A percentile compares a stretch with the other conserved stretches of the same genome.
Evolutionary conservation across 2,329 filamentous ascomycete genomes (phyloP).

Genomic region (Lizonia empirigonia): DNA sequence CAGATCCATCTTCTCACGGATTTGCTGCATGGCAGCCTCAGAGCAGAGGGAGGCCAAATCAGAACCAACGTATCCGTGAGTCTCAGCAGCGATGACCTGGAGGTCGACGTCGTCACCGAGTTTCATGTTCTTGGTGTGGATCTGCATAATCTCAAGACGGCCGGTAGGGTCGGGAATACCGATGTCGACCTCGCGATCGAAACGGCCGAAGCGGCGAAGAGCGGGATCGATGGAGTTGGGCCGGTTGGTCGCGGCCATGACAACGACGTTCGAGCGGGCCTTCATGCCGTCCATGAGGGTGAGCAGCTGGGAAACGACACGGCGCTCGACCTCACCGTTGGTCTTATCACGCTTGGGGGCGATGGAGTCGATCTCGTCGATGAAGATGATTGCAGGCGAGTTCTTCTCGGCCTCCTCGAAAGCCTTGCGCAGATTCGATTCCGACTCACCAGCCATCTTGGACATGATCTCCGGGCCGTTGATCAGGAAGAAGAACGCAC

Average conservation of each 20-base stretch:
- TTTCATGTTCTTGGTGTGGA: constrained; percentile 99
- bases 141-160: constrained; percentile 97
- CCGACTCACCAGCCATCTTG: constrained; percentile 99
- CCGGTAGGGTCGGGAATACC: constrained; percentile 97
- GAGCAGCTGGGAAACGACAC: constrained; percentile 94
- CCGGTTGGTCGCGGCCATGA: constrained; percentile 98
- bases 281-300: constrained; percentile 99
- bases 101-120: constrained; percentile 94
- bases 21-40: constrained; percentile 99
- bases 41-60: constrained; percentile 98
- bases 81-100: constrained; percentile 95
- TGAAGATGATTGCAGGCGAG: constrained; percentile 98
- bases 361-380: constrained; percentile 99
- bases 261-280: constrained; percentile 95
- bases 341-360: constrained; percentile 99
- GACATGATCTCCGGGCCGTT: constrained; percentile 99
- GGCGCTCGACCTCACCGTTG: constrained; percentile 97
- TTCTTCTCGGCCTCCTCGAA: constrained; percentile 99
- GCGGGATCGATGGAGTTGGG: constrained; percentile 99
- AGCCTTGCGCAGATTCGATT: constrained; percentile 97
- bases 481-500: constrained; percentile 99
- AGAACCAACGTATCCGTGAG: constrained; percentile 98
- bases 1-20: constrained; percentile 99
- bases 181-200: constrained; percentile 98
- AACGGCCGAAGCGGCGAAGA: constrained; percentile 95